Conservation (phyloP, 768 basidiomycete species). For the Pulveroboletus sp. region DNA sequence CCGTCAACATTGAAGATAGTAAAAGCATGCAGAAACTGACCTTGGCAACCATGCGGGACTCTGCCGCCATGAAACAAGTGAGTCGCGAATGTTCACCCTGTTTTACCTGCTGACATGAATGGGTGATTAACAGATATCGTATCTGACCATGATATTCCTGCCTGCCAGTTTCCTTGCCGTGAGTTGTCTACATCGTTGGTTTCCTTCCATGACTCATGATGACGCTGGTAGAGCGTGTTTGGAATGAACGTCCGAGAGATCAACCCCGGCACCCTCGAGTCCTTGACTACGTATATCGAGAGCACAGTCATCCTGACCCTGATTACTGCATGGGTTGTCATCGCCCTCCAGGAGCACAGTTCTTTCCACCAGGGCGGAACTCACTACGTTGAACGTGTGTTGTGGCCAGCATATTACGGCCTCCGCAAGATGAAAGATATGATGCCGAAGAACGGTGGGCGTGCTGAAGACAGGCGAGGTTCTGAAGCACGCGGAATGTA, state of each 20-base stretch:
- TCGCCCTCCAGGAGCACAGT: conserved; percentile 43
- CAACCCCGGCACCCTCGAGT: conserved; percentile 22
- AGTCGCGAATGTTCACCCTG: background rate
- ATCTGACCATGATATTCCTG: conserved; percentile 59
- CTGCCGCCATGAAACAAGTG: conserved; percentile 37
- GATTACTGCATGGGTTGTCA: conserved; percentile 51
- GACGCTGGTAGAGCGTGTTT: conserved; percentile 29
- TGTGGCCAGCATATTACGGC: conserved; percentile 19
- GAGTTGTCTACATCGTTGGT: background rate
- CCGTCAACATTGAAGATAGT: conserved; percentile 58
- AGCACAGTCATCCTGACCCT: conserved; percentile 48
- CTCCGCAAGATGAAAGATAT: background rate
- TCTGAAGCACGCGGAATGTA: no score
- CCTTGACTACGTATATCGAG: conserved; percentile 38
- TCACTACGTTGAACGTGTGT: conserved; percentile 8
- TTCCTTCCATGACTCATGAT: background rate
- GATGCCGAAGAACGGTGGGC: background rate
- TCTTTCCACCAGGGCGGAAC: conserved; percentile 15
- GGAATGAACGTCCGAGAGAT: conserved; percentile 33
- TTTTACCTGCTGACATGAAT: background rate
- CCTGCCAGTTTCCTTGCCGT: conserved; percentile 46
- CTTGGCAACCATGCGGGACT: conserved; percentile 40
- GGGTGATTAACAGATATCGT: conserved; percentile 40
- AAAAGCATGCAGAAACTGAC: conserved; percentile 50
- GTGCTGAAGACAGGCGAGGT: background rate